Conservation (phyloP, 805 yeast genomes). For the Teunomyces lycoperdinae region DNA sequence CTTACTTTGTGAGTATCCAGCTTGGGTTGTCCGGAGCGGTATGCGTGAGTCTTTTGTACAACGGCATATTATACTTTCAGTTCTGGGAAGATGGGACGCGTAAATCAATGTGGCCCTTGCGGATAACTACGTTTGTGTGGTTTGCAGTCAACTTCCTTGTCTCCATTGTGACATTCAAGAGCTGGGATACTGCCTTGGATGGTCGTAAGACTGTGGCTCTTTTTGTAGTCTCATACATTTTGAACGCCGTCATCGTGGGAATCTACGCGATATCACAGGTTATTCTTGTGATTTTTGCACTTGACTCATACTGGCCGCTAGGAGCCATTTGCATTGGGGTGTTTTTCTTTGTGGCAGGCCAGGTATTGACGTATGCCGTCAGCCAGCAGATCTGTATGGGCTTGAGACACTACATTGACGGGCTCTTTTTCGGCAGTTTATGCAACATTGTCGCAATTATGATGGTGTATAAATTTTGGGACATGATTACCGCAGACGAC, state of each 20-base stretch:
- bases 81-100: slow-evolving; percentile 93
- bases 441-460: slow-evolving; percentile 79
- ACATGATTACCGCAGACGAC: slow-evolving; percentile 91
- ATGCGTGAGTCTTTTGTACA: slow-evolving; percentile 64
- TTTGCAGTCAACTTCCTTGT: slow-evolving; percentile 67
- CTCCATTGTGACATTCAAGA: slow-evolving; percentile 67
- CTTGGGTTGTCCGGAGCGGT: slow-evolving; percentile 69
- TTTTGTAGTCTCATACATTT: slow-evolving; percentile 65
- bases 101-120: slow-evolving; percentile 55
- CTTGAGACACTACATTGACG: slow-evolving; percentile 85
- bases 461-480: slow-evolving; percentile 98
- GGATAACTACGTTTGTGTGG: slow-evolving; percentile 51
- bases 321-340: slow-evolving; percentile 77
- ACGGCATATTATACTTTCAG: slow-evolving; percentile 82
- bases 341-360: slow-evolving; percentile 79
- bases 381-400: slow-evolving; percentile 64
- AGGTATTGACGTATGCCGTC: slow-evolving; percentile 68
- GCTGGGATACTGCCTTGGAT: slow-evolving; percentile 52
- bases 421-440: slow-evolving; percentile 77
- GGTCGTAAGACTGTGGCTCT: slow-evolving; percentile 59
- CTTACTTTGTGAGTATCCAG: slow-evolving; percentile 82
- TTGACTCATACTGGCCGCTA: slow-evolving; percentile 82
- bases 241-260: slow-evolving; percentile 65
- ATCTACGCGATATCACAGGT: slow-evolving; percentile 67
- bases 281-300: slow-evolving; percentile 60